Conservation (phyloP, 2,329 filamentous ascomycete genomes). For the Colletotrichum shisoi region DNA sequence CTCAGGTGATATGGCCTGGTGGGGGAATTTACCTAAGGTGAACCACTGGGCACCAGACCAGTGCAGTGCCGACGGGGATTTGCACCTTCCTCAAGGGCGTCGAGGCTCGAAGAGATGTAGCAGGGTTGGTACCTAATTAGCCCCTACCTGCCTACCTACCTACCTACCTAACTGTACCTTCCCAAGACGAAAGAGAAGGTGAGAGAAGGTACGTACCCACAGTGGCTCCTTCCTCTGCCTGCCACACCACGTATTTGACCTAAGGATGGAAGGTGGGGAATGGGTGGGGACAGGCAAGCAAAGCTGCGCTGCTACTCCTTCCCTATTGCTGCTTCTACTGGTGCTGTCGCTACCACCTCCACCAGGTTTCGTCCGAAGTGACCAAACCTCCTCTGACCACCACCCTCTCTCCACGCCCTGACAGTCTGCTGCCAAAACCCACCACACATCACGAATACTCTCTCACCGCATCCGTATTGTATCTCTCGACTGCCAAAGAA, state of each 20-base stretch:
- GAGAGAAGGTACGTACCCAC: constrained; percentile 14
- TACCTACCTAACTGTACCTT: no score
- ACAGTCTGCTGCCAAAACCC: constrained; percentile 30
- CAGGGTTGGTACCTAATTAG: not conserved
- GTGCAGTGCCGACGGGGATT: not conserved
- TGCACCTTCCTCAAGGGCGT: not conserved
- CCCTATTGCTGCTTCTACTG: not conserved
- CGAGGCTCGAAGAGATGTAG: not conserved
- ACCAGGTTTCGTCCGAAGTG: constrained; percentile 39
- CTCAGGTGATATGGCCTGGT: not conserved
- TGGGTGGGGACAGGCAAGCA: not conserved
- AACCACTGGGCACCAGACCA: not conserved
- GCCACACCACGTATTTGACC: constrained; percentile 21
- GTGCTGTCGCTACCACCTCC: constrained; percentile 18
- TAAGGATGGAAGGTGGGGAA: not conserved
- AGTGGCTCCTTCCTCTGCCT: constrained; percentile 10
- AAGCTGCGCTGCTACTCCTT: not conserved
- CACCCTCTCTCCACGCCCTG: constrained; percentile 28
- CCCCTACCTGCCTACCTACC: no score
- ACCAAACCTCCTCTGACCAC: constrained; percentile 39
- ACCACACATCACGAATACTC: constrained; percentile 32
- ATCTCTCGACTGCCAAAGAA: constrained; percentile 7
- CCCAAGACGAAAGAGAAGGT: not conserved
- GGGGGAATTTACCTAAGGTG: not conserved
- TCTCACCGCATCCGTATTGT: constrained; percentile 25